A percentile compares a stretch with the other conserved stretches of the same genome.
These are phyloP conservation scores for Acanthochlamys bracteata DNA, from an alignment of 106 monocot genomes.

Conservation along the genomic window DNA sequence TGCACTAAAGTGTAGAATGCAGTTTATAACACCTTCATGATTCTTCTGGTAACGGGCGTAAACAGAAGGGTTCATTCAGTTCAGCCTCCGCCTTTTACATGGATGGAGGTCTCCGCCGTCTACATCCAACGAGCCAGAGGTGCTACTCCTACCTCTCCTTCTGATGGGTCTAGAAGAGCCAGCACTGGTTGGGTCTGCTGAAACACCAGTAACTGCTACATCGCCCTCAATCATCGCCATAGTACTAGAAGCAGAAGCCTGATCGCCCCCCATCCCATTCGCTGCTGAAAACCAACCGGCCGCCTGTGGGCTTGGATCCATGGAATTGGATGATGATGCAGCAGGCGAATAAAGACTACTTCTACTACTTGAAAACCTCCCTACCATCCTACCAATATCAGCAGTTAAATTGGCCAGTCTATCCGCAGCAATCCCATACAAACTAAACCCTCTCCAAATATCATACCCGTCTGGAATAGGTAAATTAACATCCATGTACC, in stretches of 20 bases:
- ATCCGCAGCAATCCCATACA: neutral
- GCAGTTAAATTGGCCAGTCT: conserved; percentile 14
- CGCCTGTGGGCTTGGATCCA: neutral
- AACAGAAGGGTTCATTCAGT: conserved; percentile 5
- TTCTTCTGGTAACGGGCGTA: too few species aligned
- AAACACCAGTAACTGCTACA: conserved; percentile 3
- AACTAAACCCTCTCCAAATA: conserved; percentile 1
- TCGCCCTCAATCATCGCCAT: conserved; percentile 38
- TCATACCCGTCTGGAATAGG: conserved; percentile 1
- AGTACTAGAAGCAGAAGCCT: conserved; percentile 31
- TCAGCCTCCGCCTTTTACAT: conserved; percentile 24
- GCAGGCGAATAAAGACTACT: neutral
- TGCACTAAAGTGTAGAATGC: neutral
- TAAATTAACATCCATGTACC: neutral
- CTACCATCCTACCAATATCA: conserved; percentile 10
- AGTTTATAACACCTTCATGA: neutral
- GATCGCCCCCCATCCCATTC: conserved; percentile 3
- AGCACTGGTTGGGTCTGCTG: conserved; percentile 21
- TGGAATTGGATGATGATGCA: neutral
- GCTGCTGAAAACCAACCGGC: neutral
- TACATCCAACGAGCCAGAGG: conserved; percentile 13
- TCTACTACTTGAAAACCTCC: conserved; percentile 5
- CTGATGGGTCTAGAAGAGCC: conserved; percentile 19
- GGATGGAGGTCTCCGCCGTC: conserved; percentile 18
- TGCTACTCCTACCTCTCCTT: conserved; percentile 19